A percentile compares a stretch with the other conserved stretches of the same genome.
These are phyloP conservation scores for Arthroderma sp. DNA, from an alignment of 2,329 filamentous ascomycete species.

Conservation along the genomic window DNA sequence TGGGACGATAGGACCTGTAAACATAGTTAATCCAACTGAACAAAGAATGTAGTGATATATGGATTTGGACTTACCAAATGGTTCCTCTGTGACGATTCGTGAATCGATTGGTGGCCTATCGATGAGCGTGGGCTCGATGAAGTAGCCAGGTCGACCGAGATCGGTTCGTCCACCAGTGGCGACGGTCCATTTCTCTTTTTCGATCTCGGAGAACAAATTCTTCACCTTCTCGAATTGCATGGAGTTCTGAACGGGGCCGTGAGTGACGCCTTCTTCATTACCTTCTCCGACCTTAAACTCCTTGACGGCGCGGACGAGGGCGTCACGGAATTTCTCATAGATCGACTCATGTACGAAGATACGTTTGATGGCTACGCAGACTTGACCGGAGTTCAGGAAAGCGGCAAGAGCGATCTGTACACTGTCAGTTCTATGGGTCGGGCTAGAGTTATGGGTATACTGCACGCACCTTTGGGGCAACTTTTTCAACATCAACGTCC, in stretches of 20 bases:
- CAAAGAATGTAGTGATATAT: neutral
- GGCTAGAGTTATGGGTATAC: neutral
- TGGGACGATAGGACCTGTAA: slow-evolving; percentile 48
- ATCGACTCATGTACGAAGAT: slow-evolving; percentile 51
- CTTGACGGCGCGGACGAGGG: slow-evolving; percentile 37
- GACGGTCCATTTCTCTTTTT: slow-evolving; percentile 42
- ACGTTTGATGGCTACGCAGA: slow-evolving; percentile 47
- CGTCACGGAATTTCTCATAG: slow-evolving; percentile 44
- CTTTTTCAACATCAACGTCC: slow-evolving; percentile 40
- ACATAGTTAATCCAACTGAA: neutral
- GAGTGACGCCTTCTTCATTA: slow-evolving; percentile 35
- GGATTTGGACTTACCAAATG: slow-evolving; percentile 40
- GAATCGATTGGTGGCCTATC: slow-evolving; percentile 46
- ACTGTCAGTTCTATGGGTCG: neutral
- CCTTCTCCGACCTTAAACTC: slow-evolving; percentile 29
- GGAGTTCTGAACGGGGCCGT: slow-evolving; percentile 52
- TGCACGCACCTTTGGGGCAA: slow-evolving; percentile 29
- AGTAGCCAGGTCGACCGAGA: slow-evolving; percentile 38
- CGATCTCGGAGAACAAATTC: slow-evolving; percentile 44
- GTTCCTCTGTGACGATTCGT: slow-evolving; percentile 47
- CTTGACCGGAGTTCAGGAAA: slow-evolving; percentile 43
- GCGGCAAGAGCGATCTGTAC: slow-evolving; percentile 36
- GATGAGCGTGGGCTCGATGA: slow-evolving; percentile 48
- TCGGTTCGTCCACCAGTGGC: slow-evolving; percentile 38
- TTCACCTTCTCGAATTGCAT: slow-evolving; percentile 53